Evolutionary conservation across 768 basidiomycete genomes (phyloP).

Genomic region (Lactarius hengduanensis): DNA sequence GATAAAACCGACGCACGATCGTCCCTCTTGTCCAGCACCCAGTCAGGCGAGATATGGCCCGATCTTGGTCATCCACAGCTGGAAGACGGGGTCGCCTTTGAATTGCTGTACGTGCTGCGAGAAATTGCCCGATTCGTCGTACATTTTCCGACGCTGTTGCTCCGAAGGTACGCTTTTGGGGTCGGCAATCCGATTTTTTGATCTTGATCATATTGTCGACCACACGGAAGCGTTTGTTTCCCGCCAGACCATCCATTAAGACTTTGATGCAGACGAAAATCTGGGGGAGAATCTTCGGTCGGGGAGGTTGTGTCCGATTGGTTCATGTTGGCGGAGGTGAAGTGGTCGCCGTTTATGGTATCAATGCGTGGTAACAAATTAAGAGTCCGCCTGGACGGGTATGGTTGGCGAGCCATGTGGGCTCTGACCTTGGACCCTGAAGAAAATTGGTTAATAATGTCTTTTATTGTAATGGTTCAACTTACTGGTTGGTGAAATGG

Average conservation of each 20-base stretch:
- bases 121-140: background rate
- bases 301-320: background rate
- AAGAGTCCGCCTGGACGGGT: background rate
- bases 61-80: background rate
- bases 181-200: constrained; percentile 6
- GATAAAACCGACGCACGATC: background rate
- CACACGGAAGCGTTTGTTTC: background rate
- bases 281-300: background rate
- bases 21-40: background rate
- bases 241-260: background rate
- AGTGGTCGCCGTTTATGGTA: background rate
- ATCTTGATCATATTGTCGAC: constrained; percentile 8
- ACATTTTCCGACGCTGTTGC: background rate
- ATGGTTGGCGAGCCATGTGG: constrained; percentile 2
- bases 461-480: too few species aligned
- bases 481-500: constrained; percentile 20
- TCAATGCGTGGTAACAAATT: background rate
- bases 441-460: background rate
- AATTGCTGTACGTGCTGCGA: background rate
- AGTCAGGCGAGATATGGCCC: constrained; percentile 20
- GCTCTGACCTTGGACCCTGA: background rate
- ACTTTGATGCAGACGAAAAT: background rate
- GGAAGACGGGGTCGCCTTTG: accelerated
- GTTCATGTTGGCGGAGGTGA: background rate
- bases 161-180: background rate